Conservation (phyloP, 2,329 filamentous ascomycete species). For the Tolypocladium cylindrosporum region DNA sequence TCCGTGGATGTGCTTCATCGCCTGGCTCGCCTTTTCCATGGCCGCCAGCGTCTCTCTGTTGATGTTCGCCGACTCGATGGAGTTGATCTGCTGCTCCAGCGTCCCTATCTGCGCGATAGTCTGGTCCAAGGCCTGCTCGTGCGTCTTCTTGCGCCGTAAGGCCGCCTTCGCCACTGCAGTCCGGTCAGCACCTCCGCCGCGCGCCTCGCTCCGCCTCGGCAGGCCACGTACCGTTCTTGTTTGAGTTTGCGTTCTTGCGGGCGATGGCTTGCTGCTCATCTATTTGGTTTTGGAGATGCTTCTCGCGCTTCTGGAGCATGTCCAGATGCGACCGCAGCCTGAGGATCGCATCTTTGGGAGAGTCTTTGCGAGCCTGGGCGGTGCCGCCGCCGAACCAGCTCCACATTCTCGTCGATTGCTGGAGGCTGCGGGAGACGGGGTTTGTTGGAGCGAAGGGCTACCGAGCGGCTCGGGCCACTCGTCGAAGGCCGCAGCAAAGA, state of each 20-base stretch:
- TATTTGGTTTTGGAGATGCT: conserved; percentile 83
- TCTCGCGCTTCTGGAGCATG: conserved; percentile 96
- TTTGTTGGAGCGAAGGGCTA: background rate
- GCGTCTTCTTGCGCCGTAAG: conserved; percentile 85
- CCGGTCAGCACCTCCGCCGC: conserved; percentile 13
- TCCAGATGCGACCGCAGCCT: conserved; percentile 80
- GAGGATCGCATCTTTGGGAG: conserved; percentile 93
- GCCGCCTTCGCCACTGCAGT: conserved; percentile 75
- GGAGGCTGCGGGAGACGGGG: background rate
- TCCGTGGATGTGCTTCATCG: conserved; percentile 89
- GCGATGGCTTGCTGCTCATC: conserved; percentile 84
- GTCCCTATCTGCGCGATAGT: conserved; percentile 84
- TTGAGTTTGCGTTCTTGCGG: conserved; percentile 72
- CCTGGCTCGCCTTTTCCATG: conserved; percentile 82
- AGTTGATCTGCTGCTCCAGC: conserved; percentile 89
- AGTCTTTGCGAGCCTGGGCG: conserved; percentile 71
- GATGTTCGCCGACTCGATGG: conserved; percentile 96
- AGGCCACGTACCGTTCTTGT: conserved; percentile 70
- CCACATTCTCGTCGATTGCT: conserved; percentile 44
- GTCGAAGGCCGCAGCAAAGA: background rate
- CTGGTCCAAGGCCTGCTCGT: conserved; percentile 86
- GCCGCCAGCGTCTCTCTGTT: conserved; percentile 92
- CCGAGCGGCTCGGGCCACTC: background rate
- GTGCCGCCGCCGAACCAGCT: conserved; percentile 85
- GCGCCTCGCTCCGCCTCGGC: background rate